phyloP scores from a whole-genome alignment of 306 rosid genomes.

The Cicer judaicum region DNA sequence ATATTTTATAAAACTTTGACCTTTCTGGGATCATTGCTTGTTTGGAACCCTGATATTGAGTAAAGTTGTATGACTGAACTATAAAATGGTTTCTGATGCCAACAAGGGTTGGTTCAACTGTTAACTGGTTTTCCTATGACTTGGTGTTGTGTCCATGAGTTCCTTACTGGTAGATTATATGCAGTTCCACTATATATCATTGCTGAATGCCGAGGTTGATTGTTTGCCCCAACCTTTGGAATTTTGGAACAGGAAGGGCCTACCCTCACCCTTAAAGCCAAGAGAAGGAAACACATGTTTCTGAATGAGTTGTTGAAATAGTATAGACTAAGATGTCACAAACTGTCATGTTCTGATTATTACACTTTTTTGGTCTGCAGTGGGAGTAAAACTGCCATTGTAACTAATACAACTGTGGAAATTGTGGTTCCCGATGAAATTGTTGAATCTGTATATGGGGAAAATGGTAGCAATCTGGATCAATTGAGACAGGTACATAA shows the following conservation, averaged over 20 bases:
- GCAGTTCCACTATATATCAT: not conserved
- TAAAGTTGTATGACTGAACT: conserved; percentile 24
- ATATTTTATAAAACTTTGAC: conserved; percentile 28
- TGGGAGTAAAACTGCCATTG: conserved; percentile 73
- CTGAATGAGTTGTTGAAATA: conserved; percentile 17
- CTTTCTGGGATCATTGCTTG: conserved; percentile 4
- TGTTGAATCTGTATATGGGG: conserved; percentile 78
- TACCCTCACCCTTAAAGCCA: conserved; percentile 4
- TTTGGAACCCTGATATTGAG: conserved; percentile 34
- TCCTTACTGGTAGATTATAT: not conserved
- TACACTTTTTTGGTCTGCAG: conserved; percentile 54
- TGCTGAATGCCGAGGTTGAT: not conserved
- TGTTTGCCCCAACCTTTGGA: not conserved
- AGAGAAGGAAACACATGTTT: conserved; percentile 6
- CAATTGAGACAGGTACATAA: conserved; percentile 79
- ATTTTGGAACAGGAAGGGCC: conserved; percentile 1
- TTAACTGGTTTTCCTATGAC: not conserved
- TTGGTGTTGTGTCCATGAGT: not conserved
- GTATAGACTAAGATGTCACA: not conserved
- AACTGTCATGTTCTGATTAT: conserved; percentile 30
- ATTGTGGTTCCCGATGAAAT: conserved; percentile 73
- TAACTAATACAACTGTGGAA: conserved; percentile 85
- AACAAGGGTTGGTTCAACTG: conserved; percentile 2
- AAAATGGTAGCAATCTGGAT: conserved; percentile 70
- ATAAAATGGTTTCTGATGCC: conserved; percentile 15